Base-by-base conservation (phyloP, 768 basidiomycete species). In the Auricularia cornea region DNA sequence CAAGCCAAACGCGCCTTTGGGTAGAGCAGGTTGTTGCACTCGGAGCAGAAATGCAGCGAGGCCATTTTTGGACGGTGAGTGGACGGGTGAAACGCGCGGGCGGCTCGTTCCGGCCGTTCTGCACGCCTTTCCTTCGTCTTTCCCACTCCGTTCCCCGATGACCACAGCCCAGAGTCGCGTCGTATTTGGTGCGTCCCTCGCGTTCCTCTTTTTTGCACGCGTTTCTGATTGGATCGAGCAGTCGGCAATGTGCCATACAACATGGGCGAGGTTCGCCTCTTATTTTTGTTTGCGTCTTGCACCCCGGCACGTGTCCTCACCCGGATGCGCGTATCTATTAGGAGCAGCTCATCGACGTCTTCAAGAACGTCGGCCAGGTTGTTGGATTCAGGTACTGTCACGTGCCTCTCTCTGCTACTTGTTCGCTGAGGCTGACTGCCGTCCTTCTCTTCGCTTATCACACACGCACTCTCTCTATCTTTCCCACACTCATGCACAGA, bases 21-120 rank as follows among this genome's bases (percentile, higher is more conserved):
- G 73, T 96, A 95, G 60, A 97, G 81, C 31, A 97, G 82, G 72
- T 97, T 96, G 78, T 95, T 94, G 80, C 94, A 96, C 80, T 96
- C 94, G 41, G 86, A 87, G 70, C 94, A 96, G 76, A 96, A 96
- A 68, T 91, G 86, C 31, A 96, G 84, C 2, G 90, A 90, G 12
- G 91, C 87, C 90, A 57, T 57, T 52, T n/a, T 5, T 38, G 35
- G 44, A 48, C 44, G 44, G 44, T 48, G 44, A 38, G 35, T 14
- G 35, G 2, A 38, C 35, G 35, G 16, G 35, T 38, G 35, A 38
- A 38, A 38, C 35, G 35, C 35, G 35, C 35, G 35, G 35, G 16
- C 8, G n/a, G n/a, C n/a, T n/a, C 16, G 35, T 10, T 10, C 35
- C 35, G 35, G 35, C 16, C 35, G 35, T 38, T 38, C 3, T 2